Evolutionary conservation across 2,329 filamentous ascomycete species (phyloP), one percentile per base, ranked within the genome.

Genomic region (Fusarium multiceps): DNA sequence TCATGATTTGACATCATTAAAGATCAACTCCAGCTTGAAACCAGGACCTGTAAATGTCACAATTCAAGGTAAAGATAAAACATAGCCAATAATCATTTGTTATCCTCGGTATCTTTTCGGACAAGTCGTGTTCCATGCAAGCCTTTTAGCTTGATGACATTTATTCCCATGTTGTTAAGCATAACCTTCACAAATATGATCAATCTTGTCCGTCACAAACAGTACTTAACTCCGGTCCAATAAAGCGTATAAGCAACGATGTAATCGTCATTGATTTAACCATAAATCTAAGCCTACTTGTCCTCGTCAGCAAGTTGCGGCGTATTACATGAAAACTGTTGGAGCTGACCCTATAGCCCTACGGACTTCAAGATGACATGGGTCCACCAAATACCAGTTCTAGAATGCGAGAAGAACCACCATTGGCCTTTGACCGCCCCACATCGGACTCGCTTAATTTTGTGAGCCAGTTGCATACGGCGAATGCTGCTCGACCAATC

Each of bases 231-330:
- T 28, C 28, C 11, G 28, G 6, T 28, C 32, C 5, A 14, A 3
- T n/a, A n/a, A n/a, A n/a, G n/a, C n/a, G n/a, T n/a, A n/a, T n/a
- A n/a, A n/a, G n/a, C n/a, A n/a, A n/a, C n/a, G n/a, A 11, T 51
- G 3, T 13, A 41, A 7, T 21, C 23, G 11, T 56, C 30, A 50
- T 28, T 2, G 1, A 1, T n/a, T 37, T 40, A 48, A 50, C n/a
- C 23, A 37, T 40, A 49, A 40, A 49, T 23, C 23, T 49, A 56
- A 56, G 54, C 42, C 30, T 40, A 28, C n/a, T 28, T 12, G 7
- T 32, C n/a, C 4, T 49, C n/a, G n/a, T 13, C 13, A 14, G 6
- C 6, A 16, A 12, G 6, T 27, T 34, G 28, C 30, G 16, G 18
- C 6, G n/a, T 9, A 16, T 28, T 43, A 5, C n/a, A 23, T 28